Base-by-base conservation (phyloP, 2,329 filamentous ascomycete genomes). In the Paraphaeosphaeria sporulosa region DNA sequence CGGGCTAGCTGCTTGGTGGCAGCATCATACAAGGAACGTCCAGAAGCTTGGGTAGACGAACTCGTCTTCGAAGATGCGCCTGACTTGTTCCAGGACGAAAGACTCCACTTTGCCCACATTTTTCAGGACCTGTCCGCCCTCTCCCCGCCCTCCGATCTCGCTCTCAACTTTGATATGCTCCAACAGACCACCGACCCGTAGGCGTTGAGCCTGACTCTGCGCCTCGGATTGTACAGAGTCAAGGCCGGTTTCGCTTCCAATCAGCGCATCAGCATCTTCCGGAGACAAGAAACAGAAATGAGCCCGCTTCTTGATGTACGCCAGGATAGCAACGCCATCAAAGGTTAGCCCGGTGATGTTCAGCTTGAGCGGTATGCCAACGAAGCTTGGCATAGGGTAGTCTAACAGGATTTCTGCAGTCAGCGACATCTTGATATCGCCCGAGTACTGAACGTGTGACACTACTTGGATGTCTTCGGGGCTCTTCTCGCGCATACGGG, bases 91-190 rank as follows among this genome's bases (percentile, higher is more conserved):
- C 61, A 99, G 84, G 58, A 99, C 93, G 77, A 99, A 99, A 71
- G 93, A 91, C 82, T 99, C 95, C 59, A 99, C 95, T 83, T 99
- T 99, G 60, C 95, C 94, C 52, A 99, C 94, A 76, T 99, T 99
- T 84, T 97, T 98, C 61, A 99, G 81, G 49, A 94, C 95, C 81
- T 97, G 94, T 80, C 95, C 97, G 27, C 93, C 92, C 61, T 91
- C 90, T 71, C 96, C 93, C 66, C 93, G 89, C 76, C 95, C 90
- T 7, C 95, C 95, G 76, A 99, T 99, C 80, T 99, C 95, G 76
- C 94, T 98, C 79, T 99, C 95, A 7, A 99, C 94, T 66, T 90
- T 89, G 70, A 99, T 96, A 79, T 98, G 92, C 76, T 96, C 93
- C 58, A 99, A 79, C 59, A 98, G 79, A 0, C 92, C 92, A 4